Percentiles rank a stretch among this genome's conserved stretches.
Evolutionary conservation across 768 basidiomycete species (phyloP).

Genomic region (Boletus barrowsii): DNA sequence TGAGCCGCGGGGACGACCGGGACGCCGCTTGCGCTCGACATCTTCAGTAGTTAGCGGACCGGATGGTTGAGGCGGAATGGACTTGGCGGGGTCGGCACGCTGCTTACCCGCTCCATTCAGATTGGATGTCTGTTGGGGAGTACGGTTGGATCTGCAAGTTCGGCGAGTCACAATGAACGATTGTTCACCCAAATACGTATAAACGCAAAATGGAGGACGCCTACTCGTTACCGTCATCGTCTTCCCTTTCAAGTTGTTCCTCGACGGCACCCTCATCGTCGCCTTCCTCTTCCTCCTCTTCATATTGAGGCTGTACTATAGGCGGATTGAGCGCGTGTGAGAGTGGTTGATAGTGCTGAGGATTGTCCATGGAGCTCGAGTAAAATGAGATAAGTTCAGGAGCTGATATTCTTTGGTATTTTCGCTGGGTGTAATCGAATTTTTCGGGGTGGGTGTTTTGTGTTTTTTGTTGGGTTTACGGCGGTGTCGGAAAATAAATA

Average conservation of each 20-base stretch:
- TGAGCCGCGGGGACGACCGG: slow-evolving; percentile 76
- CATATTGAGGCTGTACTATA: slow-evolving; percentile 34
- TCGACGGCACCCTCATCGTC: slow-evolving; percentile 74
- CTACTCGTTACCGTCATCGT: slow-evolving; percentile 39
- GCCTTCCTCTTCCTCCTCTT: slow-evolving; percentile 65
- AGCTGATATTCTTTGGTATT: slow-evolving; percentile 21
- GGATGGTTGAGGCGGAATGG: slow-evolving; percentile 23
- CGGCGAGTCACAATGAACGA: slow-evolving; percentile 4
- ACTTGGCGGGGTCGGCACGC: slow-evolving; percentile 25
- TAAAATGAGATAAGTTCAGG: slow-evolving; percentile 24
- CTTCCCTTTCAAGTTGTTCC: slow-evolving; percentile 55
- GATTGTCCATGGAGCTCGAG: slow-evolving; percentile 50
- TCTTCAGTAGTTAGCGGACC: slow-evolving; percentile 27
- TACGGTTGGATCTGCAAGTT: slow-evolving; percentile 23
- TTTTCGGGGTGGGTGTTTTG: slow-evolving; percentile 27
- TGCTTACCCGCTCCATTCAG: slow-evolving; percentile 17
- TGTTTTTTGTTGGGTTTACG: slow-evolving; percentile 26
- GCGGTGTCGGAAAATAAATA: slow-evolving; percentile 28
- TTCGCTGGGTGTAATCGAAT: slow-evolving; percentile 32
- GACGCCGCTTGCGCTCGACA: slow-evolving; percentile 59
- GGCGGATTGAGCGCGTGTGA: slow-evolving; percentile 73
- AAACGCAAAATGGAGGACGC: slow-evolving; percentile 15
- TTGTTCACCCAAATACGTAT: slow-evolving; percentile 1
- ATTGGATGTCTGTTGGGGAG: slow-evolving; percentile 14
- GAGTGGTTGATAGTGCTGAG: slow-evolving; percentile 77